Evolutionary conservation across 805 yeast genomes (phyloP).

Genomic region (Metschnikowia peoriensis): DNA sequence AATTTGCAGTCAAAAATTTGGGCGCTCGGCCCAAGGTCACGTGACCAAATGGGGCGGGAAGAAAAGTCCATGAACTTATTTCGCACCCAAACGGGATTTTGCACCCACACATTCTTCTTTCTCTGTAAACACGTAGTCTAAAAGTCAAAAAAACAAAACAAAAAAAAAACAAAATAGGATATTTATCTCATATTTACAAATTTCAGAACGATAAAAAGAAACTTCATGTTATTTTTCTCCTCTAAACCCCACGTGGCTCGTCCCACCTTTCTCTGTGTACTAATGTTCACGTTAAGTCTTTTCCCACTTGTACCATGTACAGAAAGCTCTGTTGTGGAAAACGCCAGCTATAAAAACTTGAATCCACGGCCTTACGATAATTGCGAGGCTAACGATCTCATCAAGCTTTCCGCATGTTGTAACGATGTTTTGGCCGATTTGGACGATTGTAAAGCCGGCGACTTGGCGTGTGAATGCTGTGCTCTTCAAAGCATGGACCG

Average conservation of each 20-base stretch:
- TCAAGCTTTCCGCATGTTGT: constrained; percentile 43
- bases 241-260: too few species aligned
- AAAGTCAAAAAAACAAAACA: neutral
- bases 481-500: constrained; percentile 49
- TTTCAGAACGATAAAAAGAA: too few species aligned
- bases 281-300: neutral
- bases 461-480: constrained; percentile 56
- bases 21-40: too few species aligned
- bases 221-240: too few species aligned
- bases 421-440: constrained; percentile 45
- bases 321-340: constrained; percentile 21
- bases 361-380: constrained; percentile 40
- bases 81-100: neutral
- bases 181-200: too few species aligned
- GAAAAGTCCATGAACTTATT: too few species aligned
- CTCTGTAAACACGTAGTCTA: neutral
- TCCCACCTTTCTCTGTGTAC: neutral
- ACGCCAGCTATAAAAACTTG: constrained; percentile 46
- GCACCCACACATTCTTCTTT: neutral
- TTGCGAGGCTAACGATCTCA: constrained; percentile 45
- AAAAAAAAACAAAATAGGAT: too few species aligned
- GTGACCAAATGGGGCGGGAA: too few species aligned
- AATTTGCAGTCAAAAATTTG: too few species aligned
- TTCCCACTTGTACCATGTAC: constrained; percentile 1
- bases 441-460: constrained; percentile 52